Evolutionary conservation across 805 yeast species (phyloP).

Genomic region (Yamadazyma takamatsuzukensis): DNA sequence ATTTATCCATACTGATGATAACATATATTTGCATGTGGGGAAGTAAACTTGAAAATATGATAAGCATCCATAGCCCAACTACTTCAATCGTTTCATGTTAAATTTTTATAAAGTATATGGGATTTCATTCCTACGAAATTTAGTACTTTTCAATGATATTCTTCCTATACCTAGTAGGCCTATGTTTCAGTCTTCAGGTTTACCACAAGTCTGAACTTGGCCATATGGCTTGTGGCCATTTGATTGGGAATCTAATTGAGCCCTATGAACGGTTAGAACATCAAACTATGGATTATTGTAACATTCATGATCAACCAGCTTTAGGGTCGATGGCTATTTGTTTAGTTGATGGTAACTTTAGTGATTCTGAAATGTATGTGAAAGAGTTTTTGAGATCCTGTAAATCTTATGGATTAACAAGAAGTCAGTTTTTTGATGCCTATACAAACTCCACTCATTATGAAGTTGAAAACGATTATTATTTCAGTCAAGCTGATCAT

Average conservation of each 20-base stretch:
- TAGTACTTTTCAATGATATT: no score
- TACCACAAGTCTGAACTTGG: constrained; percentile 3
- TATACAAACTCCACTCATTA: background rate
- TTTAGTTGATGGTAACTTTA: background rate
- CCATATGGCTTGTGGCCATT: constrained; percentile 5
- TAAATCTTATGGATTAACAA: background rate
- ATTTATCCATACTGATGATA: no score
- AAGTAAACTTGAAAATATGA: no score
- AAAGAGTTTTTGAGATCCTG: background rate
- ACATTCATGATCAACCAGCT: background rate
- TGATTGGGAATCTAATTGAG: constrained; percentile 3
- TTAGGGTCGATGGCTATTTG: background rate
- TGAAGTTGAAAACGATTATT: background rate
- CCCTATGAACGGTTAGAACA: constrained; percentile 3
- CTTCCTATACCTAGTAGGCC: no score
- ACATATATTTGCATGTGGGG: no score
- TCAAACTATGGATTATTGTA: constrained; percentile 1
- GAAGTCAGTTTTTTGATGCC: background rate
- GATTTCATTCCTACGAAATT: no score
- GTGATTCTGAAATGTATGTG: background rate
- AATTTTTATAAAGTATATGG: no score
- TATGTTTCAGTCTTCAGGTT: no score
- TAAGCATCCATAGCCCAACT: no score
- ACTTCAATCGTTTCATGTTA: no score
- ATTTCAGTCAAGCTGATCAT: background rate